Evolutionary conservation across 1,284 basidiomycete genomes (phyloP).

Genomic region (Kalmanozyma brasiliensis): DNA sequence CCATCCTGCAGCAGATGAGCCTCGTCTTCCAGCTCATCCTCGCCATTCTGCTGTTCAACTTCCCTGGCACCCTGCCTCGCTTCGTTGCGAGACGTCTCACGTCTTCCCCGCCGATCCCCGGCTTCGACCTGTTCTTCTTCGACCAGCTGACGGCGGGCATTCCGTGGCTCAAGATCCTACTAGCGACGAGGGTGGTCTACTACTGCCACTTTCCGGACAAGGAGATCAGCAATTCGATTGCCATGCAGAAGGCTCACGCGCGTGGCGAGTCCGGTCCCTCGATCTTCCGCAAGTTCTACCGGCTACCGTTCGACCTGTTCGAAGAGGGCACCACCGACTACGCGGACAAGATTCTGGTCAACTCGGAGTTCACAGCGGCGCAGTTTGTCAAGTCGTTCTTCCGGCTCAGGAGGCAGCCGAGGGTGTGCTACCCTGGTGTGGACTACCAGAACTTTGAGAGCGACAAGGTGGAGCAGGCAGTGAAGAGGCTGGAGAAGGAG

Average conservation of each 20-base stretch:
- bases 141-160: conserved; percentile 94
- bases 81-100: conserved; percentile 50
- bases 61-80: conserved; percentile 67
- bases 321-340: conserved; percentile 91
- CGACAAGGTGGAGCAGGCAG: conserved; percentile 26
- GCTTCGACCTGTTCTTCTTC: conserved; percentile 85
- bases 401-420: conserved; percentile 75
- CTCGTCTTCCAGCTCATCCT: conserved; percentile 70
- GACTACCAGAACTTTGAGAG: conserved; percentile 41
- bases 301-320: conserved; percentile 86
- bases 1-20: conserved; percentile 87
- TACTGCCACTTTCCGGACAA: conserved; percentile 95
- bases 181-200: conserved; percentile 84
- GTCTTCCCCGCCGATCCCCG: conserved; percentile 64
- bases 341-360: conserved; percentile 88
- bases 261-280: conserved; percentile 64
- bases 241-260: conserved; percentile 55
- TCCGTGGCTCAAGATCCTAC: conserved; percentile 79
- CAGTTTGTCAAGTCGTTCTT: conserved; percentile 79
- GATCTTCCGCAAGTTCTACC: conserved; percentile 71
- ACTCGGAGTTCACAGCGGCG: conserved; percentile 82
- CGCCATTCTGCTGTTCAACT: conserved; percentile 47
- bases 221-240: conserved; percentile 74
- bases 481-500: conserved; percentile 69
- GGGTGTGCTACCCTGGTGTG: conserved; percentile 91